phyloP scores from a whole-genome alignment of 306 rosid genomes.

The Medicago ruthenica region DNA sequence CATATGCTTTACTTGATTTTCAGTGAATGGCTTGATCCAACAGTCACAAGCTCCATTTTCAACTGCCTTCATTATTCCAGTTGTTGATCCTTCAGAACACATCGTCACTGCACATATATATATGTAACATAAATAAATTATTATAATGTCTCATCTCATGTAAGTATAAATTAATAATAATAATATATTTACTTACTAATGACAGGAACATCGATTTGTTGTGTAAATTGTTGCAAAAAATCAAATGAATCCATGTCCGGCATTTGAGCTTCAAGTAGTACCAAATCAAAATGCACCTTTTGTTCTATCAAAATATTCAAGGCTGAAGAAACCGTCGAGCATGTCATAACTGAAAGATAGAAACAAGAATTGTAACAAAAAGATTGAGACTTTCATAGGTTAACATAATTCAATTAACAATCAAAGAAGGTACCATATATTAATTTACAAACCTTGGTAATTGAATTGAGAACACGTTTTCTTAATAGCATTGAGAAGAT shows the following conservation, averaged over 20 bases:
- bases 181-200: slow-evolving; percentile 54
- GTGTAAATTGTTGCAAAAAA: slow-evolving; percentile 52
- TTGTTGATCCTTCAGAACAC: slow-evolving; percentile 49
- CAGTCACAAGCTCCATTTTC: slow-evolving; percentile 68
- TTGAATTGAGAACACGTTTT: slow-evolving; percentile 50
- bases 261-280: slow-evolving; percentile 72
- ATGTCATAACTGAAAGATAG: slow-evolving; percentile 52
- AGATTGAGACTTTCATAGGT: not conserved
- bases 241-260: slow-evolving; percentile 64
- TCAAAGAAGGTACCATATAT: not conserved
- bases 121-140: not conserved
- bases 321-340: slow-evolving; percentile 50
- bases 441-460: slow-evolving; percentile 46
- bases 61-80: slow-evolving; percentile 52
- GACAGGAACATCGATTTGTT: slow-evolving; percentile 53
- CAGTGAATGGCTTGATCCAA: slow-evolving; percentile 63
- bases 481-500: slow-evolving; percentile 47
- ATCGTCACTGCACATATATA: slow-evolving; percentile 1
- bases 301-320: slow-evolving; percentile 55
- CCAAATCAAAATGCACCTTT: slow-evolving; percentile 56
- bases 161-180: not conserved
- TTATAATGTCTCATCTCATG: not conserved
- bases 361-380: not conserved
- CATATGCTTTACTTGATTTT: slow-evolving; percentile 53
- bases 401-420: not conserved